phyloP scores from a whole-genome alignment of 179 eudicot species.

The Gypsophila paniculata region DNA sequence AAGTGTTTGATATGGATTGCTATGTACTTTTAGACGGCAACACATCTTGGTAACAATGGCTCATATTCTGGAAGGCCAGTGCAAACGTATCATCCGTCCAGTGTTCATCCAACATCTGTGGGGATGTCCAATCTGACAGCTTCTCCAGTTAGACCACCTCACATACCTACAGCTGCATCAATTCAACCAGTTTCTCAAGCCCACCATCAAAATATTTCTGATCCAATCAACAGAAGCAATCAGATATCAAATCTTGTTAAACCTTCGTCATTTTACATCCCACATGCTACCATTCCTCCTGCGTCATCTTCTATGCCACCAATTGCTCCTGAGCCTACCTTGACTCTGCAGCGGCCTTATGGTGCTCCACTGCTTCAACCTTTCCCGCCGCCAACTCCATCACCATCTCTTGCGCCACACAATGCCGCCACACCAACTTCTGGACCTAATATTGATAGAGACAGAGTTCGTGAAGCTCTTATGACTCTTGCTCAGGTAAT shows the following conservation, averaged over 20 bases:
- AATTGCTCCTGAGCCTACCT: constrained; percentile 50
- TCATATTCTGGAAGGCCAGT: constrained; percentile 32
- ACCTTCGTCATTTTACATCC: constrained; percentile 61
- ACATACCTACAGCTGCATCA: constrained; percentile 28
- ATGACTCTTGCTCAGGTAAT: constrained; percentile 70
- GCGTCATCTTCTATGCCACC: constrained; percentile 37
- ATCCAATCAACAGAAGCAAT: constrained; percentile 32
- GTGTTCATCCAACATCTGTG: constrained; percentile 21
- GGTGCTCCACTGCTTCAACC: constrained; percentile 95
- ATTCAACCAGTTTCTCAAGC: constrained; percentile 38
- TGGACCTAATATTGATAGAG: constrained; percentile 54
- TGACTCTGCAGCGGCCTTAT: constrained; percentile 52
- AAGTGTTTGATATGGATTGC: constrained; percentile 14
- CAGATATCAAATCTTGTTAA: constrained; percentile 59
- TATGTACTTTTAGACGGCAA: constrained; percentile 42
- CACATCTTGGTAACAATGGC: constrained; percentile 43
- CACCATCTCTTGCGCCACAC: constrained; percentile 68
- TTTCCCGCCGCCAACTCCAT: constrained; percentile 89
- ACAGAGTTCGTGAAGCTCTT: constrained; percentile 78
- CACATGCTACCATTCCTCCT: constrained; percentile 42
- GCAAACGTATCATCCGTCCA: constrained; percentile 36
- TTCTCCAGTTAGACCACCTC: constrained; percentile 24
- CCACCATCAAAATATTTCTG: constrained; percentile 38
- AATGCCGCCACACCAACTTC: constrained; percentile 32
- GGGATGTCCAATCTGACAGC: constrained; percentile 19